Evolutionary conservation across 208 protist genomes (phyloP).

Genomic region (Trichomonas gallinae): DNA sequence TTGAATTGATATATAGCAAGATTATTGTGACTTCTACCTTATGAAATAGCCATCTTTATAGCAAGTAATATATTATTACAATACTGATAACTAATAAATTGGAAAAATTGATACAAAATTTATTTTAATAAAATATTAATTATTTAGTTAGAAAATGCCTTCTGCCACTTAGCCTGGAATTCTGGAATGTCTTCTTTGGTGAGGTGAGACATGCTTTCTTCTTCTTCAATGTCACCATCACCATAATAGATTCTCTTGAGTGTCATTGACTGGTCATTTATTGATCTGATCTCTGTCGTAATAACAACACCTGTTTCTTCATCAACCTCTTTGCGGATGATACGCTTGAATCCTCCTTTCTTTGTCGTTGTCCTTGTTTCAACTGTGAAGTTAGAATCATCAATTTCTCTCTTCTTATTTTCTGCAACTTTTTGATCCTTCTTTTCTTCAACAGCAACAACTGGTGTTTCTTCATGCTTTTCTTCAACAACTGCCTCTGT

Average conservation of each 20-base stretch:
- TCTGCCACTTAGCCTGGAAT: neutral
- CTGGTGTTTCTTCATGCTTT: neutral
- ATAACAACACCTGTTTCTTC: neutral
- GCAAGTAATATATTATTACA: too few relatives aligned
- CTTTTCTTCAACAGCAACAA: neutral
- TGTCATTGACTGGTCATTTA: neutral
- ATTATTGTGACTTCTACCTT: too few relatives aligned
- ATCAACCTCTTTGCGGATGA: neutral
- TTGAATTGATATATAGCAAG: too few relatives aligned
- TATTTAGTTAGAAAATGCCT: neutral
- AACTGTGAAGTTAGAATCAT: neutral
- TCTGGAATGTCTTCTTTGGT: neutral
- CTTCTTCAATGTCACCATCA: neutral
- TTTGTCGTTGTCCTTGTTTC: neutral
- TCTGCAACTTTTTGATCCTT: neutral
- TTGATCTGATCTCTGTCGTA: neutral
- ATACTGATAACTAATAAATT: too few relatives aligned
- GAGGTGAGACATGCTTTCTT: neutral
- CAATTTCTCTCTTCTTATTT: neutral
- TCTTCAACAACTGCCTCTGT: neutral
- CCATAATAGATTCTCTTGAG: neutral
- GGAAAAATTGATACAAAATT: too few relatives aligned
- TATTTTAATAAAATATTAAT: neutral
- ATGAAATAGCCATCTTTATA: too few relatives aligned
- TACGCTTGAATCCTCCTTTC: neutral